Evolutionary conservation across 73 alveolate species (phyloP).

Genomic region (Paramecium octaurelia): DNA sequence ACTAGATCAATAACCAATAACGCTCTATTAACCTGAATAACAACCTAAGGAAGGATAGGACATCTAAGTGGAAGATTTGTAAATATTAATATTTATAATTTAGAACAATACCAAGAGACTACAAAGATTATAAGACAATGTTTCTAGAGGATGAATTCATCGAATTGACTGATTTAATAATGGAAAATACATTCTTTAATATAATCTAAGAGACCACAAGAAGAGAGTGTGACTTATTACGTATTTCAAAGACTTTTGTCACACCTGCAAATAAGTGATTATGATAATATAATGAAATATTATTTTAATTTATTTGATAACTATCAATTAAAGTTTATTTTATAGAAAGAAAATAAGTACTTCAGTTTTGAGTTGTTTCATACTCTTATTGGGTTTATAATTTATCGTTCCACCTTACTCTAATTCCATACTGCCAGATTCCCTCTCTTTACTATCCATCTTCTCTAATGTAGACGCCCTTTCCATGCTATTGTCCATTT

Average conservation of each 20-base stretch:
- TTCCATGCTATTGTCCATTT: slow-evolving; percentile 82
- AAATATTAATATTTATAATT: neutral
- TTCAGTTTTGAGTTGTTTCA: neutral
- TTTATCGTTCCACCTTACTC: slow-evolving; percentile 46
- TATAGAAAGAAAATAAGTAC: neutral
- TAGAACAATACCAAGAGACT: slow-evolving; percentile 19
- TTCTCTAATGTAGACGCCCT: slow-evolving; percentile 4
- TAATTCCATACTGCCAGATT: slow-evolving; percentile 52
- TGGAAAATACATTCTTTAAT: slow-evolving; percentile 96
- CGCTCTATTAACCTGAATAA: slow-evolving; percentile 50
- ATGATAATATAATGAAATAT: slow-evolving; percentile 24
- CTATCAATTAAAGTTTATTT: neutral
- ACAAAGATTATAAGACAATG: slow-evolving; percentile 52
- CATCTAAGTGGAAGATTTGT: neutral
- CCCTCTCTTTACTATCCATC: slow-evolving; percentile 53
- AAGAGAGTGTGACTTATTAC: slow-evolving; percentile 93
- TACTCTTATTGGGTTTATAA: neutral
- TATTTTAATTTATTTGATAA: neutral
- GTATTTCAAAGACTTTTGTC: slow-evolving; percentile 92
- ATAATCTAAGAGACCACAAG: slow-evolving; percentile 93
- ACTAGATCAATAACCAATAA: slow-evolving; percentile 64
- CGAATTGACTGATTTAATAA: slow-evolving; percentile 85
- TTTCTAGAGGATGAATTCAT: slow-evolving; percentile 76
- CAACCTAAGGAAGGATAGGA: neutral
- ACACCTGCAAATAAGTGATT: slow-evolving; percentile 42